Evolutionary conservation across 352 stramenopile species (phyloP), one percentile per base, ranked within the genome.

Genomic region (Globisporangium heterothallicum): DNA sequence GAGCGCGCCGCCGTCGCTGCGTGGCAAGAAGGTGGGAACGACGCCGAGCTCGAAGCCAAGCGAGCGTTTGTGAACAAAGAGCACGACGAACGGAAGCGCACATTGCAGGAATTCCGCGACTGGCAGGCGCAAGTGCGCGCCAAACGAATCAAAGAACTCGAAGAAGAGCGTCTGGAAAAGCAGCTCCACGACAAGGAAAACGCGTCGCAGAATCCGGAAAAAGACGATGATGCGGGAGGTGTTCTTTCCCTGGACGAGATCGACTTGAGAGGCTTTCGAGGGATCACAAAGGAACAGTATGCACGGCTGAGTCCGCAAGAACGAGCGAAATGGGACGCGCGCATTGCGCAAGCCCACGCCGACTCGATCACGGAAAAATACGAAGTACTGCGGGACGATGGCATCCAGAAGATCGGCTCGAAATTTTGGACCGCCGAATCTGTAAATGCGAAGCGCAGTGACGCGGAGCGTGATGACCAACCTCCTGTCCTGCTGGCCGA

Each of bases 41-140:
- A 97, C 34, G 92, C 88, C 6, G 95, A 98, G 66, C 64, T 74
- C 6, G 61, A 77, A 21, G 86, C 86, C 9, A 87, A 88, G 26
- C 57, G 68, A 2, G 58, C 47, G 16, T 94, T 93, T 52, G 88
- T 97, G 27, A 61, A 84, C 27, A 66, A 74, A 5, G 87, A 93
- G 61, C 74, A 92, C 44, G 78, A 87, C 22, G 75, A 90, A 35
- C 77, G 78, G 29, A 66, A 61, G 13, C 68, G 74, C 16, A 74
- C 64, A 25, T 59, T 92, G 14, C 73, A 92, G 50, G 76, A 88
- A 48, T 92, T 94, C 60, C 73, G 84, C 19, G 72, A 88, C 42
- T 90, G 81, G 84, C 84, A 92, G 51, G 63, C 68, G 6, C 67
- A 87, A 27, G 62, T 92, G 30, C 72, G 81, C 10, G 72, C 81